Conservation (phyloP, 1,284 basidiomycete genomes). For the Porodaedalea pini region DNA sequence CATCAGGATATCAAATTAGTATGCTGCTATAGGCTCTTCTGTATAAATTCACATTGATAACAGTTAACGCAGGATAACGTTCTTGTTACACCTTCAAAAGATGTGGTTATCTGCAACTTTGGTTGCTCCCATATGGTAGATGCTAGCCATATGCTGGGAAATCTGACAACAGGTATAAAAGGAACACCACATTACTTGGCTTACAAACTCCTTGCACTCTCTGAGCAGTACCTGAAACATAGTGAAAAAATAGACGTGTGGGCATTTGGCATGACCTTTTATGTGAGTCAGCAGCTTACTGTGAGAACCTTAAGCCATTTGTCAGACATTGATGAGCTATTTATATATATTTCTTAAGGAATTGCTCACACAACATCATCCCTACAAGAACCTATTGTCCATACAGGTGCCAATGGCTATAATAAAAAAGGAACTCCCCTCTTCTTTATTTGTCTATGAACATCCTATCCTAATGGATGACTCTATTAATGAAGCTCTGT, state of each 20-base stretch:
- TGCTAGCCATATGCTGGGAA: not conserved
- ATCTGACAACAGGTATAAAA: not conserved
- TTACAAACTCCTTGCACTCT: not conserved
- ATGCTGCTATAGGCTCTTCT: not conserved
- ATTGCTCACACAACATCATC: too few species aligned
- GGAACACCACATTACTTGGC: slow-evolving; percentile 9
- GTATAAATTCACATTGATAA: too few species aligned
- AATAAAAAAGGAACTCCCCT: too few species aligned
- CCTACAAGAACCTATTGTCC: too few species aligned
- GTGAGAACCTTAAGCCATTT: too few species aligned
- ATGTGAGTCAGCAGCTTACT: too few species aligned
- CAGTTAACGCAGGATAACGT: slow-evolving; percentile 16
- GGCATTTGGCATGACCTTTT: slow-evolving; percentile 14
- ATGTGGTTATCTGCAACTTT: slow-evolving; percentile 7
- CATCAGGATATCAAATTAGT: slow-evolving; percentile 11
- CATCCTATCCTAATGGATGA: too few species aligned
- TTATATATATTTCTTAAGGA: too few species aligned
- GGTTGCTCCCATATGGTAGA: slow-evolving; percentile 1
- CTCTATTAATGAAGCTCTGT: too few species aligned
- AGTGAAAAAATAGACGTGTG: slow-evolving; percentile 1
- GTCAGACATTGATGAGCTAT: too few species aligned
- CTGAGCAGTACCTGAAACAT: not conserved
- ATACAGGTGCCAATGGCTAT: too few species aligned
- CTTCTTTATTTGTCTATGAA: too few species aligned
- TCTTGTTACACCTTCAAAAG: not conserved